Base-by-base conservation (phyloP, 306 rosid genomes). In the Delonix regia region DNA sequence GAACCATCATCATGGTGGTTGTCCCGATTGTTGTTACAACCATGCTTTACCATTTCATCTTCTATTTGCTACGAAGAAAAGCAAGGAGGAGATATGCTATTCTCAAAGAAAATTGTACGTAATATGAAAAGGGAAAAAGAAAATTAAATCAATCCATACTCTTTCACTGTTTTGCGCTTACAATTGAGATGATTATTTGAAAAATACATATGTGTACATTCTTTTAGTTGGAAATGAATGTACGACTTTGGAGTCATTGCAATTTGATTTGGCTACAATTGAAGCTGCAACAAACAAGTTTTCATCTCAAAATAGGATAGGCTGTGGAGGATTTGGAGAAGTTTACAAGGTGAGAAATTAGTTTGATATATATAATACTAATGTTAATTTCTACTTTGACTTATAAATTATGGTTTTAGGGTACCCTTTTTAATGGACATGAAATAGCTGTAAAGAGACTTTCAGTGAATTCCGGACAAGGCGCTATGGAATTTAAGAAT, bases 271-370 rank as follows among this genome's bases (percentile, higher is more conserved):
- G 7, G 19, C 66, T 28, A 60, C 69, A 18, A 60, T 60, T 30
- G 41, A 12, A 11, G 41, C 21, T 5, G 66, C 66, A 27, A 60
- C 41, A 60, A 30, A 30, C 21, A 59, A 2, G 21, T 60, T 60
- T 28, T 14, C 41, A 27, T 0, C 0, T 59, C 18, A 27, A n/a
- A 59, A 59, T 5, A 59, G n/a, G 15, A 27, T 28, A 11, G 65
- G 38, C 3, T 7, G 5, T 4, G 65, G 65, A 2, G 38, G 65
- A 59, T 59, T 59, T 59, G 65, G 65, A 15, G 69, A 57, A 18
- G 69, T 74, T 57, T 60, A 60, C 2, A 61, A 75, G 71, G 79
- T 75, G 11, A n/a, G 3, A 52, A 52, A 52, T 27, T 48, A 28
- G 18, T 27, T 14, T 22, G 28, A 11, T 49, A 18, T 18, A 36